Percentiles rank a stretch among this genome's conserved stretches.
Evolutionary conservation across 148 eudicot genomes (phyloP).

Genomic region (Camellia sinensis): DNA sequence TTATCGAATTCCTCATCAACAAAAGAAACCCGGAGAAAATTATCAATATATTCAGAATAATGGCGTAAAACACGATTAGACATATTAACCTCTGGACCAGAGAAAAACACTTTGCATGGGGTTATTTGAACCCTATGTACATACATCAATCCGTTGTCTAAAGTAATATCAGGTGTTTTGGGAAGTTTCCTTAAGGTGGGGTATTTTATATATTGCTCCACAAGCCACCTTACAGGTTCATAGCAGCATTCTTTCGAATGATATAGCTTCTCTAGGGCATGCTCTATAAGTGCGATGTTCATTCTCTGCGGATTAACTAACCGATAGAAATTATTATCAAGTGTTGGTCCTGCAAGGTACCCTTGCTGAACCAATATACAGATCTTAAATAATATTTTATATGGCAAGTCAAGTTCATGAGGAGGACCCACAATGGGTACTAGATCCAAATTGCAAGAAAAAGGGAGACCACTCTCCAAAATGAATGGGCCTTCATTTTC

Average conservation of each 20-base stretch:
- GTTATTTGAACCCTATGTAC: slow-evolving; percentile 70
- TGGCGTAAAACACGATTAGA: slow-evolving; percentile 74
- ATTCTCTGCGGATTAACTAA: slow-evolving; percentile 55
- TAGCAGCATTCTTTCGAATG: slow-evolving; percentile 71
- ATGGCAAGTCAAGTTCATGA: slow-evolving; percentile 48
- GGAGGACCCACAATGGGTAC: slow-evolving; percentile 71
- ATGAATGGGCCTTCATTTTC: slow-evolving; percentile 39
- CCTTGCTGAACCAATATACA: slow-evolving; percentile 71
- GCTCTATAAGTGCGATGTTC: slow-evolving; percentile 39
- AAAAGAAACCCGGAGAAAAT: slow-evolving; percentile 80
- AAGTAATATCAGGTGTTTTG: slow-evolving; percentile 39
- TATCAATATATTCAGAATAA: slow-evolving; percentile 48
- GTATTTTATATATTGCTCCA: slow-evolving; percentile 42
- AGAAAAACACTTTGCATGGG: slow-evolving; percentile 72
- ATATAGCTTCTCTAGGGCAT: slow-evolving; percentile 57
- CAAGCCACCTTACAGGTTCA: slow-evolving; percentile 67
- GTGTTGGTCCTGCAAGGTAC: slow-evolving; percentile 63
- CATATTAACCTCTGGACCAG: slow-evolving; percentile 80
- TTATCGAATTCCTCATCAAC: slow-evolving; percentile 74
- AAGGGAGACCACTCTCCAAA: slow-evolving; percentile 37
- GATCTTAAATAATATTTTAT: slow-evolving; percentile 54
- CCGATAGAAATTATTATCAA: slow-evolving; percentile 49
- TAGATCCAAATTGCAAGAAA: slow-evolving; percentile 39
- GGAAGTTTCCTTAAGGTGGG: slow-evolving; percentile 34
- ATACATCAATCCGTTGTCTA: slow-evolving; percentile 66